Evolutionary conservation across 2,329 filamentous ascomycete genomes (phyloP), one percentile per base, ranked within the genome.

Genomic region (Escovopsis sp.): DNA sequence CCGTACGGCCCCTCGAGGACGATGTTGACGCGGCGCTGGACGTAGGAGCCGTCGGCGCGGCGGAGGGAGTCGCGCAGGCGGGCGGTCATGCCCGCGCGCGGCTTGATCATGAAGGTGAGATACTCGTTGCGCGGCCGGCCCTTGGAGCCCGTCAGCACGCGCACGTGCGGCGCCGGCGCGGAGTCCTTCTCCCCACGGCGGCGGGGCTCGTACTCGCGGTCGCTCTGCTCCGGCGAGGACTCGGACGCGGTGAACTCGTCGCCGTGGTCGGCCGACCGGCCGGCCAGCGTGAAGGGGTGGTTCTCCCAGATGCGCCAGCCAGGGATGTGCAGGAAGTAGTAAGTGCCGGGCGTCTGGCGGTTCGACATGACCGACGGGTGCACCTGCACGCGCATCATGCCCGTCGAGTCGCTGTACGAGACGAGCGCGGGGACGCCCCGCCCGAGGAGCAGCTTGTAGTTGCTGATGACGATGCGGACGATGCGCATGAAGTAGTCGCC

Each of bases 401-500:
- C 53, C 27, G 52, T 45, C 16, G 43, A 40, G 3, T 48, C 37
- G 35, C 55, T 51, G 43, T 52, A 59, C 14, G 46, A 54, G 13
- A 47, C 48, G n/a, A 44, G 29, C n/a, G 52, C 55, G 3, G 39
- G 41, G 4, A 48, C 52, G n/a, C 46, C 45, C 47, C 51, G 51
- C 44, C 55, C 48, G 13, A 41, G n/a, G 28, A 44, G 16, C 3
- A 33, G 31, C 14, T 37, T 43, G 28, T 44, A 38, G 44, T 60
- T 60, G 43, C 55, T 51, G 28, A 46, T 45, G 3, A 53, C n/a
- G 26, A 55, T 49, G 10, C 64, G 60, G 3, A 53, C 34, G 13
- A 60, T 31, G 4, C 67, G 62, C 5, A 65, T 38, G 12, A 61
- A 17, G 8, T 65, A 58, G 35, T 69, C 66, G 5, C 57, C 47